Percentiles rank a stretch among this genome's conserved stretches.
Conservation (phyloP, 2,329 filamentous ascomycete species). For the Neofusicoccum umdonicola region DNA sequence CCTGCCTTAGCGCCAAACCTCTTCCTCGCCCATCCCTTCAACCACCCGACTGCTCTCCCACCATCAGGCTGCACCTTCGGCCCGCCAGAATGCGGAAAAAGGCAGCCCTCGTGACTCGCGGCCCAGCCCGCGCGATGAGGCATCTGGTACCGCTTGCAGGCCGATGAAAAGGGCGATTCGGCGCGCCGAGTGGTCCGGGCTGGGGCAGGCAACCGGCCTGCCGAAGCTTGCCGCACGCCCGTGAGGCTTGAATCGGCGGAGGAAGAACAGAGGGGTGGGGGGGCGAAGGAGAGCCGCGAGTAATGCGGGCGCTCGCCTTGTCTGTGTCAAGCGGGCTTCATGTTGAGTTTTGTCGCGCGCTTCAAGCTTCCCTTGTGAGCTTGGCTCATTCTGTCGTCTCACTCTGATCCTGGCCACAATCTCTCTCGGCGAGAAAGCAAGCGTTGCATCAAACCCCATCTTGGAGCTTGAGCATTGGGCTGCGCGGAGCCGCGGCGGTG, state of each 20-base stretch:
- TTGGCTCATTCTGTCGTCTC: neutral
- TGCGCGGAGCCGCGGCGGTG: neutral
- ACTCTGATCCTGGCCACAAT: neutral
- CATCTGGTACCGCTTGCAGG: neutral
- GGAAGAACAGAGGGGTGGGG: neutral
- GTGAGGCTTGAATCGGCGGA: neutral
- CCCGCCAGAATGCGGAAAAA: neutral
- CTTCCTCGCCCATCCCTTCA: neutral
- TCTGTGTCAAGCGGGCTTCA: neutral
- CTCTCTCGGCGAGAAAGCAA: neutral
- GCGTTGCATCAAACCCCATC: neutral
- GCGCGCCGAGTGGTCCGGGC: neutral
- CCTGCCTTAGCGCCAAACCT: conserved; percentile 1
- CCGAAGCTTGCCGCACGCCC: neutral
- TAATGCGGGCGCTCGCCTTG: neutral
- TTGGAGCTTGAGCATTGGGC: neutral
- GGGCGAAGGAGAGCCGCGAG: too few species aligned
- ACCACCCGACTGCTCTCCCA: neutral
- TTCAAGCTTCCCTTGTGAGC: neutral
- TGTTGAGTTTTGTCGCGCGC: too few species aligned
- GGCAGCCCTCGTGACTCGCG: neutral
- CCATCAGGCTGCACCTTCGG: neutral
- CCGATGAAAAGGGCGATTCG: neutral
- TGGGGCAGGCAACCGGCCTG: too few species aligned
- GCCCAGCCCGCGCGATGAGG: neutral